These are phyloP conservation scores for Penicillium sp. DNA, from an alignment of 2,329 filamentous ascomycete species.

Conservation along the genomic window DNA sequence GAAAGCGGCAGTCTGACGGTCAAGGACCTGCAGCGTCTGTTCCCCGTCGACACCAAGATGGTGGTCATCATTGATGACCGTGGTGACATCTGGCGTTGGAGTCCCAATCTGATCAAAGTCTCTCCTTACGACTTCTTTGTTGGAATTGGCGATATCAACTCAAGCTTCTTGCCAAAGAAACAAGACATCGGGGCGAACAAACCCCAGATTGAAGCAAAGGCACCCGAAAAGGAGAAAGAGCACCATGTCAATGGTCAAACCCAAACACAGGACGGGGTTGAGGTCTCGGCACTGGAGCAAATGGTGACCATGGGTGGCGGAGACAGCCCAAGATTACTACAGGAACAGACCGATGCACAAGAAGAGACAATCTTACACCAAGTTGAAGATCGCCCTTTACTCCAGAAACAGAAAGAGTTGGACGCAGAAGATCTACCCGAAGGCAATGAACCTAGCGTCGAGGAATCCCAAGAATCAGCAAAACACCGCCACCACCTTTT, in stretches of 20 bases:
- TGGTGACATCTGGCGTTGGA: constrained; percentile 94
- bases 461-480: constrained; percentile 39
- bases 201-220: constrained; percentile 26
- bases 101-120: constrained; percentile 90
- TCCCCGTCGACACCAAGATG: constrained; percentile 98
- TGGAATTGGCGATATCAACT: constrained; percentile 97
- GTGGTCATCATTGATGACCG: constrained; percentile 98
- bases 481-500: constrained; percentile 72
- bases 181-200: constrained; percentile 55
- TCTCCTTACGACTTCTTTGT: constrained; percentile 97
- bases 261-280: constrained; percentile 28
- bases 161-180: constrained; percentile 87
- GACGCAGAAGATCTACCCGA: constrained; percentile 78
- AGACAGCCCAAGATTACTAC: constrained; percentile 67
- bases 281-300: constrained; percentile 67
- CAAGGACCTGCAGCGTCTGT: constrained; percentile 87
- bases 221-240: constrained; percentile 25
- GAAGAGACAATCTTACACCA: constrained; percentile 86
- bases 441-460: constrained; percentile 49
- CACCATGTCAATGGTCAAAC: constrained; percentile 37
- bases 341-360: constrained; percentile 80
- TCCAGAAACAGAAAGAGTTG: constrained; percentile 89
- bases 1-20: constrained; percentile 92
- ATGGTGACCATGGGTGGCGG: constrained; percentile 74
- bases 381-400: constrained; percentile 79